phyloP scores from a whole-genome alignment of 768 basidiomycete species.

The Suillus subaureus region DNA sequence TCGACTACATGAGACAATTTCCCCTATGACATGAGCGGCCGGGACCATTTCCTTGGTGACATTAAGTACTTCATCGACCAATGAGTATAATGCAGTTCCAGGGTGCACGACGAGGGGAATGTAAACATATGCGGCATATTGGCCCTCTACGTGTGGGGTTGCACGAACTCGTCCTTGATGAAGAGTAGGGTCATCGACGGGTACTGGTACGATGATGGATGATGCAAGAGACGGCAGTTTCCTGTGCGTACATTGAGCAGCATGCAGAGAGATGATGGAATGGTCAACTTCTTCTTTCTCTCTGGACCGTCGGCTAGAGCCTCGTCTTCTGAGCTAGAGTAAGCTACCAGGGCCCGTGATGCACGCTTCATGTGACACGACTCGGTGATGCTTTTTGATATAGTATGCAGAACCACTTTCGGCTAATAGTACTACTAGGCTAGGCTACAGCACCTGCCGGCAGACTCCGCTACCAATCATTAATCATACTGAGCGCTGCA shows the following conservation, averaged over 20 bases:
- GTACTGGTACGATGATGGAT: constrained; percentile 47
- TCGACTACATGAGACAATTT: constrained; percentile 9
- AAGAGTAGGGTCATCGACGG: constrained; percentile 70
- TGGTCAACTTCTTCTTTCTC: constrained; percentile 45
- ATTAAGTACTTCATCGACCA: constrained; percentile 47
- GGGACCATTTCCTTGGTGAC: constrained; percentile 49
- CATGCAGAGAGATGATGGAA: constrained; percentile 3
- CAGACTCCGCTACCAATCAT: neutral
- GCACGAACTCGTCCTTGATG: constrained; percentile 85
- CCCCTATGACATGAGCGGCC: constrained; percentile 48
- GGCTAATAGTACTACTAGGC: neutral
- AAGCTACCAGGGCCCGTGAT: constrained; percentile 44
- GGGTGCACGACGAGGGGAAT: constrained; percentile 56
- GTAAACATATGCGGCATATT: constrained; percentile 81
- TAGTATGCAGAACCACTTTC: neutral
- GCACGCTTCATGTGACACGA: constrained; percentile 25
- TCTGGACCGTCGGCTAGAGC: constrained; percentile 20
- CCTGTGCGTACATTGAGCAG: constrained; percentile 34
- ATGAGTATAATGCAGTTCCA: constrained; percentile 44
- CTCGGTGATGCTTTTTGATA: neutral
- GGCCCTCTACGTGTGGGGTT: constrained; percentile 82
- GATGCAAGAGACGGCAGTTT: constrained; percentile 64
- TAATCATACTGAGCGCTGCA: neutral
- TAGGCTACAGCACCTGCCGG: neutral
- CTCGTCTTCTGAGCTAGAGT: constrained; percentile 52